These are phyloP conservation scores for Cornus kousa DNA, from an alignment of 148 eudicot species.

Conservation along the genomic window DNA sequence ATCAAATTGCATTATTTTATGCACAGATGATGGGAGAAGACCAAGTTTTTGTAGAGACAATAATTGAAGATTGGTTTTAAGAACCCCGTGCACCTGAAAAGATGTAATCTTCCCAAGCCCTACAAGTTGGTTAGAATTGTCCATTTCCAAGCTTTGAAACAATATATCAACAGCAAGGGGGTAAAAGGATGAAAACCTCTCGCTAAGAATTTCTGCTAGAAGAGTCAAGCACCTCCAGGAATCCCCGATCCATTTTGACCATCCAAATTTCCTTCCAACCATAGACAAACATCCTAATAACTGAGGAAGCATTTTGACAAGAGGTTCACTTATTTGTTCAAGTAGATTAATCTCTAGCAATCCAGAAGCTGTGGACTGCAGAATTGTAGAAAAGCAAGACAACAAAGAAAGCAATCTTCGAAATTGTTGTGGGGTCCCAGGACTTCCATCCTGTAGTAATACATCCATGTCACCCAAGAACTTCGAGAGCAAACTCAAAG, in stretches of 20 bases:
- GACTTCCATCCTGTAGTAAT: constrained; percentile 78
- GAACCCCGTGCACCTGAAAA: constrained; percentile 90
- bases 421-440: constrained; percentile 82
- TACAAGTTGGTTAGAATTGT: constrained; percentile 20
- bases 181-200: constrained; percentile 69
- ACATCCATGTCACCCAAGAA: constrained; percentile 96
- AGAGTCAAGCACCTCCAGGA: constrained; percentile 97
- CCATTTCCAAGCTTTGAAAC: constrained; percentile 66
- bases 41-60: constrained; percentile 86
- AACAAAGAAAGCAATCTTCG: constrained; percentile 75
- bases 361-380: constrained; percentile 93
- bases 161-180: constrained; percentile 68
- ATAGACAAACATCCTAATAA: constrained; percentile 67
- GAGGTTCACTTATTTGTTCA: constrained; percentile 77
- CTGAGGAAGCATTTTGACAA: constrained; percentile 70
- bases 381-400: constrained; percentile 81
- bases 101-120: constrained; percentile 50
- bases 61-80: constrained; percentile 90
- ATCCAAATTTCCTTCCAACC: constrained; percentile 84
- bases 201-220: constrained; percentile 90
- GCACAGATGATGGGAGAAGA: constrained; percentile 70
- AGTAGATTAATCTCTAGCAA: constrained; percentile 79
- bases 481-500: constrained; percentile 75
- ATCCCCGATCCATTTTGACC: constrained; percentile 88
- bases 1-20: constrained; percentile 66